Evolutionary conservation across 2,329 filamentous ascomycete species (phyloP).

Genomic region (Fusarium sp.): DNA sequence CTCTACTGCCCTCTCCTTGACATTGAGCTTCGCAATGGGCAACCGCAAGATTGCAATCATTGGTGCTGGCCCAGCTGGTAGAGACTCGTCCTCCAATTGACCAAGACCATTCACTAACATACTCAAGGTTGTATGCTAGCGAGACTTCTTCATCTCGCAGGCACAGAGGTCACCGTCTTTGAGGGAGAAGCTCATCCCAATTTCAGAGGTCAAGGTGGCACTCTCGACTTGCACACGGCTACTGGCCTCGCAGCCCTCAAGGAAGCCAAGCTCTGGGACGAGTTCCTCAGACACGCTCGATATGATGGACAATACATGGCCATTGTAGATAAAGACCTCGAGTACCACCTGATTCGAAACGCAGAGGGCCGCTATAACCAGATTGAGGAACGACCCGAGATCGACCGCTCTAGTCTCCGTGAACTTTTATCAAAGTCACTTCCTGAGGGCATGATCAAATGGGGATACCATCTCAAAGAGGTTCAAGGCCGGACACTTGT

Average conservation of each 20-base stretch:
- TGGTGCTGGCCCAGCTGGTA: conserved; percentile 45
- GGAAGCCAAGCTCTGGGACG: conserved; percentile 58
- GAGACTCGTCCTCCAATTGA: not conserved
- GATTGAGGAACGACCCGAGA: conserved; percentile 58
- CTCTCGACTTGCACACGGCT: conserved; percentile 61
- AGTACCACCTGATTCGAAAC: conserved; percentile 46
- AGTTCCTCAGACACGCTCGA: conserved; percentile 60
- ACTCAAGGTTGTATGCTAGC: conserved; percentile 48
- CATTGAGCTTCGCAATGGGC: conserved; percentile 19
- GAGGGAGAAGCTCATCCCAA: conserved; percentile 57
- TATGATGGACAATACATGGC: conserved; percentile 62
- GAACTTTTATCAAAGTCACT: conserved; percentile 57
- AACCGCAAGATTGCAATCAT: conserved; percentile 42
- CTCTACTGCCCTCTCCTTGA: not conserved
- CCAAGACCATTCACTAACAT: conserved; percentile 9
- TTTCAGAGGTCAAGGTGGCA: conserved; percentile 60
- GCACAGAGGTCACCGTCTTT: conserved; percentile 59
- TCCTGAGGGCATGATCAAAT: conserved; percentile 55
- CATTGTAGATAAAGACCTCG: conserved; percentile 55
- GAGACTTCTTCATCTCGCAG: conserved; percentile 59
- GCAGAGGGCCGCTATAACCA: conserved; percentile 31
- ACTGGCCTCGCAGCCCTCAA: conserved; percentile 62
- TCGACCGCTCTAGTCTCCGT: conserved; percentile 59
- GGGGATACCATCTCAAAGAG: conserved; percentile 55
- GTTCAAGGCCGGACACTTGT: conserved; percentile 50